phyloP scores from a whole-genome alignment of 2,329 filamentous ascomycete genomes.

The Paecilomyces formosus region DNA sequence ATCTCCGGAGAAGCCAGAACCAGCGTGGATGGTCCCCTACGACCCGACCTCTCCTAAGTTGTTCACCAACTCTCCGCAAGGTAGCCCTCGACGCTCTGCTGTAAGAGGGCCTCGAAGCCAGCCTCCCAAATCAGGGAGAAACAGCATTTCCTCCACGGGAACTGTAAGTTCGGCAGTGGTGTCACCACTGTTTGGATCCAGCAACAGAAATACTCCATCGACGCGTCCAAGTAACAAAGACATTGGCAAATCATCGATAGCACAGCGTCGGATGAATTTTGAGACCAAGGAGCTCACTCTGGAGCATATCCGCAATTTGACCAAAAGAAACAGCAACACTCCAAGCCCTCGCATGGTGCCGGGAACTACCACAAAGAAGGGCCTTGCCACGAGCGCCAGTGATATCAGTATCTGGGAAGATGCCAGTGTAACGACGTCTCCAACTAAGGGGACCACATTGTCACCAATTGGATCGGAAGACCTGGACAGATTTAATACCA shows the following conservation, averaged over 20 bases:
- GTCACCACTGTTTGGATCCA: not conserved
- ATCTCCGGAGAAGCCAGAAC: slow-evolving; percentile 19
- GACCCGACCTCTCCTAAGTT: slow-evolving; percentile 14
- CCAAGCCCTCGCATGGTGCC: slow-evolving; percentile 4
- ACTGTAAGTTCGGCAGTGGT: slow-evolving; percentile 5
- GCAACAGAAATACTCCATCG: slow-evolving; percentile 1
- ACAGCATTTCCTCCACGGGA: slow-evolving; percentile 7
- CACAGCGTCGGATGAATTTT: slow-evolving; percentile 17
- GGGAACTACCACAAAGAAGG: slow-evolving; percentile 5
- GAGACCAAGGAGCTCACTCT: slow-evolving; percentile 10
- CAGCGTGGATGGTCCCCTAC: slow-evolving; percentile 18
- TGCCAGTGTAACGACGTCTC: not conserved
- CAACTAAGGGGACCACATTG: not conserved
- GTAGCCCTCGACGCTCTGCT: slow-evolving; percentile 23
- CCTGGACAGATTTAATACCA: not conserved
- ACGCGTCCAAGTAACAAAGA: slow-evolving; percentile 10
- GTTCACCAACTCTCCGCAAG: slow-evolving; percentile 16
- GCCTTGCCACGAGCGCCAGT: slow-evolving; percentile 11
- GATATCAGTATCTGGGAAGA: slow-evolving; percentile 34
- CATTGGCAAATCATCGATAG: slow-evolving; percentile 20
- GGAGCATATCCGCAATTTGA: slow-evolving; percentile 5
- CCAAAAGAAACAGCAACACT: slow-evolving; percentile 4
- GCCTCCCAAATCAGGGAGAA: slow-evolving; percentile 14
- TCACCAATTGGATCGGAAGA: not conserved
- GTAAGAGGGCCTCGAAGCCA: slow-evolving; percentile 28